Evolutionary conservation across 1,284 basidiomycete genomes (phyloP).

Genomic region (Termitomyces sp.): DNA sequence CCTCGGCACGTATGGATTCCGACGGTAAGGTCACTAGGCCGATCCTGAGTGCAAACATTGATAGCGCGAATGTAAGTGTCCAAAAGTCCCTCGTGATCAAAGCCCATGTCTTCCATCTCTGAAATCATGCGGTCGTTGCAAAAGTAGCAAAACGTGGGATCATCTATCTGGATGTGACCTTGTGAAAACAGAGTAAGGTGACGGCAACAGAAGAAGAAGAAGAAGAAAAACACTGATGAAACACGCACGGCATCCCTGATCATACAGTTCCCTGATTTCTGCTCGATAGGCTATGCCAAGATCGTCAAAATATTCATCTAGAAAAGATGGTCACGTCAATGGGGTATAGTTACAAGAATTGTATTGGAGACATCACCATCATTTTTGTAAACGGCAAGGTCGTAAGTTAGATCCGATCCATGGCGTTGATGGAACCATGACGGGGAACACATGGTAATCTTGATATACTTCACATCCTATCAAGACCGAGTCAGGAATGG

Average conservation of each 20-base stretch:
- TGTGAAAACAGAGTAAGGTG: not conserved
- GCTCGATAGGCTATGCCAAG: constrained; percentile 64
- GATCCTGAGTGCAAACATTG: constrained; percentile 58
- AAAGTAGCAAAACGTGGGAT: constrained; percentile 66
- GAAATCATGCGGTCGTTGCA: constrained; percentile 58
- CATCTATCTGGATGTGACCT: constrained; percentile 74
- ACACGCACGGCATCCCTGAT: constrained; percentile 61
- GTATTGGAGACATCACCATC: constrained; percentile 39
- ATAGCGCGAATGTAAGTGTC: constrained; percentile 68
- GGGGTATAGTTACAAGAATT: not conserved
- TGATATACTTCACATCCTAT: constrained; percentile 62
- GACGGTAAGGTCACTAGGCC: constrained; percentile 61
- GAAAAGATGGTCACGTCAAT: constrained; percentile 2
- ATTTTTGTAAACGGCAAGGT: constrained; percentile 54
- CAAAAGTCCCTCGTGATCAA: constrained; percentile 60
- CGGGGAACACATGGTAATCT: constrained; percentile 72
- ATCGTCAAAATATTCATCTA: constrained; percentile 71
- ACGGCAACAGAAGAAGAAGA: not conserved
- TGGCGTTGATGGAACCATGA: constrained; percentile 76
- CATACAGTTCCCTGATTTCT: constrained; percentile 71
- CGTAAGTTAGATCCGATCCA: constrained; percentile 54
- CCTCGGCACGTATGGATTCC: constrained; percentile 78
- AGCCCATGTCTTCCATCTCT: constrained; percentile 56
- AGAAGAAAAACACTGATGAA: not conserved
- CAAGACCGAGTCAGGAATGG: not conserved